Evolutionary conservation across 225 moss, liverwort and hornwort species (phyloP).

Genomic region (Bryum argenteum): DNA sequence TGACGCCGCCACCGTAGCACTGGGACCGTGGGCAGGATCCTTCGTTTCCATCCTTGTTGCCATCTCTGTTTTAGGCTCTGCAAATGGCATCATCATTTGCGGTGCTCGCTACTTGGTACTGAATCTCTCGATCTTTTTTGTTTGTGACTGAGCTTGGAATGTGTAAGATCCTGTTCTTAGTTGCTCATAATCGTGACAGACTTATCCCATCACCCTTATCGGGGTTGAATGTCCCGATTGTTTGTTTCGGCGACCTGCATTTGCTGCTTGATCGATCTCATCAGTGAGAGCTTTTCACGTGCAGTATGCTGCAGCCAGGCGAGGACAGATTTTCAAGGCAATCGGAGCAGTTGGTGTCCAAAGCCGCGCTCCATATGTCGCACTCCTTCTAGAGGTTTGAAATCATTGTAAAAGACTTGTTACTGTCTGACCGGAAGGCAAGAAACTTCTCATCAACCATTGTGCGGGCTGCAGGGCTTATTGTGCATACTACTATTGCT

Average conservation of each 20-base stretch:
- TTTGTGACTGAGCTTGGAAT: not conserved
- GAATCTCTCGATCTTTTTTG: conserved; percentile 6
- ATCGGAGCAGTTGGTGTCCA: conserved; percentile 48
- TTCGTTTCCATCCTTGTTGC: conserved; percentile 64
- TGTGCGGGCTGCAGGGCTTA: conserved; percentile 49
- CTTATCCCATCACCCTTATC: not conserved
- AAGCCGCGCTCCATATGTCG: conserved; percentile 61
- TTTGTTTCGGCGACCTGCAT: conserved; percentile 7
- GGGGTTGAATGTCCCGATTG: conserved; percentile 3
- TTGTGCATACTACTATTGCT: conserved; percentile 68
- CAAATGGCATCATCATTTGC: conserved; percentile 68
- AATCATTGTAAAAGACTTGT: not conserved
- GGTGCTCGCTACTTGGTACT: conserved; percentile 83
- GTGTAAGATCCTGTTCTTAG: conserved; percentile 18
- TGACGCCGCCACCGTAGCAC: conserved; percentile 55
- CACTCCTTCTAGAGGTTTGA: conserved; percentile 66
- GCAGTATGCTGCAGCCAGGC: conserved; percentile 77
- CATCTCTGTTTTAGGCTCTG: conserved; percentile 63
- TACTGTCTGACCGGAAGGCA: conserved; percentile 11
- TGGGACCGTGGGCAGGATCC: conserved; percentile 71
- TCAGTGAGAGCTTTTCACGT: conserved; percentile 20
- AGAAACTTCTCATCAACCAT: not conserved
- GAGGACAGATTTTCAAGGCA: conserved; percentile 60
- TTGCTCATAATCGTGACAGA: conserved; percentile 4
- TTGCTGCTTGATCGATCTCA: conserved; percentile 23